Conservation (phyloP, 2,329 filamentous ascomycete genomes). For the Pyrenophora seminiperda region DNA sequence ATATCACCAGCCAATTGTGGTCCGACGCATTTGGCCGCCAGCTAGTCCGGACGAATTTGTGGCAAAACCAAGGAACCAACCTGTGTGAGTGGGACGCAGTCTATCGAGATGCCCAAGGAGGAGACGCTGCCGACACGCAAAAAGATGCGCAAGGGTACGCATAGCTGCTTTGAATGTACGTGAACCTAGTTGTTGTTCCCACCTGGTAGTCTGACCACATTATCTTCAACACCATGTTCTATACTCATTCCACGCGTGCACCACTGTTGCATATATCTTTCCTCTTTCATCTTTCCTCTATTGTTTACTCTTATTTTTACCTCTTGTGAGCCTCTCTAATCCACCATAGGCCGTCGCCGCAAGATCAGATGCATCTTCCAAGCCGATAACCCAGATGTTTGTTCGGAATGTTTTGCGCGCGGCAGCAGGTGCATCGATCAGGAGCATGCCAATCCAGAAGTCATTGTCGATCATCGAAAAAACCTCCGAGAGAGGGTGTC, state of each 20-base stretch:
- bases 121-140: conserved; percentile 43
- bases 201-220: conserved; percentile 4
- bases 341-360: conserved; percentile 51
- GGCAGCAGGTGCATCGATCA: conserved; percentile 55
- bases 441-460: conserved; percentile 48
- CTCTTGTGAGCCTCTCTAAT: conserved; percentile 27
- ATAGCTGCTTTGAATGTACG: conserved; percentile 54
- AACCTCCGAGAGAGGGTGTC: conserved; percentile 52
- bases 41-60: conserved; percentile 29
- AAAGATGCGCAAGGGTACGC: conserved; percentile 53
- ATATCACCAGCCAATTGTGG: conserved; percentile 11
- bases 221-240: conserved; percentile 1
- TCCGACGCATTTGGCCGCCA: conserved; percentile 9
- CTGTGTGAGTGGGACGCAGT: conserved; percentile 12
- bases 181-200: conserved; percentile 18
- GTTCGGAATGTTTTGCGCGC: conserved; percentile 54
- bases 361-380: conserved; percentile 57
- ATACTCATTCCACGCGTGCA: conserved; percentile 6
- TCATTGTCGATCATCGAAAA: conserved; percentile 50
- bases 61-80: conserved; percentile 13
- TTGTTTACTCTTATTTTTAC: neutral
- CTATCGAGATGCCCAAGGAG: conserved; percentile 45
- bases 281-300: conserved; percentile 3
- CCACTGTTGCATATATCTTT: conserved; percentile 5
- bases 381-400: conserved; percentile 48